These are phyloP conservation scores for Naumovozyma castellii DNA, from an alignment of 805 yeast genomes.

Conservation along the genomic window DNA sequence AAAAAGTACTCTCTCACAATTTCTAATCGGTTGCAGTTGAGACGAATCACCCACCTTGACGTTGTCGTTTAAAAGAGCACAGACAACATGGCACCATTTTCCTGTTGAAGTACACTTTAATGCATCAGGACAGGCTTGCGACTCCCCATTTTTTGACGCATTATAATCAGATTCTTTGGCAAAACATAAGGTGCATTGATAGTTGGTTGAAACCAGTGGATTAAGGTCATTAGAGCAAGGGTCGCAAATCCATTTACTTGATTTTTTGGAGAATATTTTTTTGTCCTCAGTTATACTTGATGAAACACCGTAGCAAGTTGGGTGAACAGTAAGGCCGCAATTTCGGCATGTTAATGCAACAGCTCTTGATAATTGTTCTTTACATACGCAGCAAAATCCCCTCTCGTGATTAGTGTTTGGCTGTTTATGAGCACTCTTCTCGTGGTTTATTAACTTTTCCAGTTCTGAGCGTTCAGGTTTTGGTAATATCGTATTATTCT, in stretches of 20 bases:
- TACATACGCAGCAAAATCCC: slow-evolving; percentile 52
- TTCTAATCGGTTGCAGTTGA: slow-evolving; percentile 40
- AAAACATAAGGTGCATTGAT: slow-evolving; percentile 59
- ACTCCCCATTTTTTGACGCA: slow-evolving; percentile 35
- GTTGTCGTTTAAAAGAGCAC: slow-evolving; percentile 51
- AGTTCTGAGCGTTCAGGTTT: background rate
- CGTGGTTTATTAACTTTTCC: background rate
- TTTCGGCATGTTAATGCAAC: slow-evolving; percentile 39
- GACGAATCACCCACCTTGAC: slow-evolving; percentile 35
- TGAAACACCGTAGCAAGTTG: slow-evolving; percentile 53
- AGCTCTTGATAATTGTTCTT: slow-evolving; percentile 18
- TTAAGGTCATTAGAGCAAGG: slow-evolving; percentile 61
- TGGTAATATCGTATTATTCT: background rate
- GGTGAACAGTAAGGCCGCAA: slow-evolving; percentile 67
- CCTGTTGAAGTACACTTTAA: slow-evolving; percentile 59
- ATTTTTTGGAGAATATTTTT: background rate
- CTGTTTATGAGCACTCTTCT: background rate
- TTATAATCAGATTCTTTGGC: slow-evolving; percentile 43
- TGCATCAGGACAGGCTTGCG: slow-evolving; percentile 46
- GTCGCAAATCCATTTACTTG: slow-evolving; percentile 67
- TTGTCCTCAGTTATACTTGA: background rate
- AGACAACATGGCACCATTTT: slow-evolving; percentile 69
- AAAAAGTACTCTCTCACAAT: slow-evolving; percentile 28
- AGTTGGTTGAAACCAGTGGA: slow-evolving; percentile 47
- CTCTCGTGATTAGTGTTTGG: background rate